These are phyloP conservation scores for Wallacemonas sp. DNA, from an alignment of 208 protist species.

Conservation along the genomic window DNA sequence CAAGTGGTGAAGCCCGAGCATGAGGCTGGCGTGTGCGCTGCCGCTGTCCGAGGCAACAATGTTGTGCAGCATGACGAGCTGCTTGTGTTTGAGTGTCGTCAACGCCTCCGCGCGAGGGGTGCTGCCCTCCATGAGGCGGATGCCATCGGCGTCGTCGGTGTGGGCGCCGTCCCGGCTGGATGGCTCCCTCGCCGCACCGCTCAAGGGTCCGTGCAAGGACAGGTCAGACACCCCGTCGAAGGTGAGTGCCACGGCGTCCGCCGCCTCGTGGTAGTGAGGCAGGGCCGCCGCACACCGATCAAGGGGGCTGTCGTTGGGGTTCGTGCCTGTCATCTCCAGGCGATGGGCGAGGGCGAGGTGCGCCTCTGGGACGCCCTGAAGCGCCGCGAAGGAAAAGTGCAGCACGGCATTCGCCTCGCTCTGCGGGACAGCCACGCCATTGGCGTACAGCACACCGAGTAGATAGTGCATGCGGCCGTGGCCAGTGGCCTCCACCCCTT, in stretches of 20 bases:
- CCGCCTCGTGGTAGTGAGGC: constrained; percentile 62
- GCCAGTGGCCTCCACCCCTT: constrained; percentile 44
- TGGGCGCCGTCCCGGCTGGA: neutral
- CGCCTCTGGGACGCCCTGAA: constrained; percentile 64
- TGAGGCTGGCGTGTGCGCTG: neutral
- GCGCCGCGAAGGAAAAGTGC: constrained; percentile 81
- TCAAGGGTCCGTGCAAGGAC: no score
- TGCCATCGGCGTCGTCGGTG: neutral
- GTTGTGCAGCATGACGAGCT: neutral
- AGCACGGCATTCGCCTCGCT: constrained; percentile 60
- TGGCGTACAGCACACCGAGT: constrained; percentile 74
- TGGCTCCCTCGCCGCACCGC: no score
- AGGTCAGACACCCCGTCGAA: constrained; percentile 36
- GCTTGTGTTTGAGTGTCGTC: neutral
- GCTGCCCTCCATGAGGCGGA: neutral
- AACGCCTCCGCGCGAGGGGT: neutral
- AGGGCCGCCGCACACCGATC: constrained; percentile 47
- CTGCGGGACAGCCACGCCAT: constrained; percentile 68
- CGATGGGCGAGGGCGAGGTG: constrained; percentile 81
- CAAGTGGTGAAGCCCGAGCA: neutral
- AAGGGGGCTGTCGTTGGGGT: neutral
- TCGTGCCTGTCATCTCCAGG: neutral
- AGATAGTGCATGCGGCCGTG: constrained; percentile 74
- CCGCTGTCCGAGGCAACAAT: neutral
- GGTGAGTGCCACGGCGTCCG: constrained; percentile 71